Evolutionary conservation across 176 grass and related monocot genomes (phyloP), one percentile per base, ranked within the genome.

Genomic region (Zizania latifolia): DNA sequence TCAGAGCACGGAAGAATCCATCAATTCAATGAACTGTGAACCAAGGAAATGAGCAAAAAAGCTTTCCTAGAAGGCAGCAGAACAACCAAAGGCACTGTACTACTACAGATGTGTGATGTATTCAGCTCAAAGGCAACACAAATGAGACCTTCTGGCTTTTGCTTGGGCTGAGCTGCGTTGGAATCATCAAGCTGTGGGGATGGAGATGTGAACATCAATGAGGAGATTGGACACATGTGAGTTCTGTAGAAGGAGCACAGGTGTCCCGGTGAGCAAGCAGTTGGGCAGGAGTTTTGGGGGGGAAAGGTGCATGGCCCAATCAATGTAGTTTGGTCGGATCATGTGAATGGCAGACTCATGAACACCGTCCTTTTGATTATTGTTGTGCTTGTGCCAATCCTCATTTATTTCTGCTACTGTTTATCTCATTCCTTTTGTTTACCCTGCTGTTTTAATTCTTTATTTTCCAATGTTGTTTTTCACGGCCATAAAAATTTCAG

Each of bases 331-430:
- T 62, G 60, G 63, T 80, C 67, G 79, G 59, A 92, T 89, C 90
- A 86, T 89, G 90, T 92, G 90, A 92, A 83, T 53, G 46, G 21
- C 33, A 65, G 61, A 75, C 62, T 65, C 48, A 44, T 19, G 10
- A 63, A 72, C 57, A 46, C 48, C 81, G 63, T 6, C 24, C 44
- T n/a, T 77, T 75, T 58, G 57, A 75, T 72, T 75, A 33, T 2
- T 66, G 70, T 1, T 26, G n/a, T 51, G 30, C 55, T 19, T n/a
- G n/a, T n/a, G n/a, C n/a, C n/a, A 19, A 79, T 62, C 78, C 55
- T 13, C 35, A 43, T 29, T 83, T 50, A 51, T 59, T 68, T 83
- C 51, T 37, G 8, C 1, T 11, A 75, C 59, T 73, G 38, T 59
- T n/a, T 68, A 74, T 68, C 60, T 58, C 19, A 41, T 65, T 74